These are phyloP conservation scores for Cladophialophora carrionii DNA, from an alignment of 2,329 filamentous ascomycete genomes.

Conservation along the genomic window DNA sequence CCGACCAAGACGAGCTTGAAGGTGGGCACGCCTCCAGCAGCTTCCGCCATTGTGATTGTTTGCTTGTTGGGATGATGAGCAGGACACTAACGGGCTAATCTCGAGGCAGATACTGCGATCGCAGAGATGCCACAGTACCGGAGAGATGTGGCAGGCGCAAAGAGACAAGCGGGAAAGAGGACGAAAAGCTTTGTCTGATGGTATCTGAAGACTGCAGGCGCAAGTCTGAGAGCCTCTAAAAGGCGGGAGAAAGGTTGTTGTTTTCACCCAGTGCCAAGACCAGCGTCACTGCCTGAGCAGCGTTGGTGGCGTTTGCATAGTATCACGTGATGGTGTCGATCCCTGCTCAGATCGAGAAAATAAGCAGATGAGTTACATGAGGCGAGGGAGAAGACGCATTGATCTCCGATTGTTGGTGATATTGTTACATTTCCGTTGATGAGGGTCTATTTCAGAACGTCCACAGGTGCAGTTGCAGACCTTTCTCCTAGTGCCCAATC, in stretches of 20 bases:
- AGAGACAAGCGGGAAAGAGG: constrained; percentile 4
- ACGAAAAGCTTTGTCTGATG: constrained; percentile 17
- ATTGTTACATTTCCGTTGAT: background rate
- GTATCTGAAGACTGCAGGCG: constrained; percentile 17
- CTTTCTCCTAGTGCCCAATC: background rate
- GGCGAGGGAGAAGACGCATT: background rate
- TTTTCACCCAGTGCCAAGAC: constrained; percentile 21
- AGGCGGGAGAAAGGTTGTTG: constrained; percentile 19
- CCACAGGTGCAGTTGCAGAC: background rate
- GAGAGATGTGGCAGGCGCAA: constrained; percentile 5
- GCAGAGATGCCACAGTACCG: constrained; percentile 10
- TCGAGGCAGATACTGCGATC: constrained; percentile 39
- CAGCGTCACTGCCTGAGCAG: constrained; percentile 13
- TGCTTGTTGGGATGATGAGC: constrained; percentile 36
- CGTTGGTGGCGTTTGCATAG: constrained; percentile 1
- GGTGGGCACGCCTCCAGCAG: constrained; percentile 64
- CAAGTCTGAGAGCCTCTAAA: constrained; percentile 16
- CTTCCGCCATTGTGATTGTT: constrained; percentile 63
- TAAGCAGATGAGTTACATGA: background rate
- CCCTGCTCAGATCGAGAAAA: background rate
- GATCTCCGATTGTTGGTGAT: background rate
- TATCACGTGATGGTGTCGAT: constrained; percentile 1
- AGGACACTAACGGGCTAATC: constrained; percentile 28
- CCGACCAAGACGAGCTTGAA: constrained; percentile 99
- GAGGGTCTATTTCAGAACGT: background rate